phyloP scores from a whole-genome alignment of 768 basidiomycete species.

The Rubroboletus satanas region DNA sequence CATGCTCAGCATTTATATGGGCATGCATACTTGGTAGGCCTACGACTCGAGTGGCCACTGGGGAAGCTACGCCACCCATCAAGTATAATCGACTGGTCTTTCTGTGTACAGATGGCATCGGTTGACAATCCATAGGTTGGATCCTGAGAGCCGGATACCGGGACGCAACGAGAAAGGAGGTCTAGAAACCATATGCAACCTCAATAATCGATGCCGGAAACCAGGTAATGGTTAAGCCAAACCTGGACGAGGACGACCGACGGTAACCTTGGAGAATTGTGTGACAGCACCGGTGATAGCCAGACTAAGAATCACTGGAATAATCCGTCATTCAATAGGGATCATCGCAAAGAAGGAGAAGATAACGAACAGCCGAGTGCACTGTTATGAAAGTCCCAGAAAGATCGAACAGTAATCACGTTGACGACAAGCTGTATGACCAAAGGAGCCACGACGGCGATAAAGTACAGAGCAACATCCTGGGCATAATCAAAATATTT shows the following conservation, averaged over 20 bases:
- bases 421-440: slow-evolving; percentile 68
- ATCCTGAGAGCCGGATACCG: slow-evolving; percentile 58
- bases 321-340: neutral
- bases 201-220: neutral
- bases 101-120: slow-evolving; percentile 77
- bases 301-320: slow-evolving; percentile 65
- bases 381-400: slow-evolving; percentile 87
- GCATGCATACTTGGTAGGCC: slow-evolving; percentile 22
- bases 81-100: slow-evolving; percentile 49
- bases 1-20: neutral
- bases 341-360: slow-evolving; percentile 28
- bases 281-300: slow-evolving; percentile 78
- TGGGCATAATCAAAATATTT: slow-evolving; percentile 17
- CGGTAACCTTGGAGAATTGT: slow-evolving; percentile 79
- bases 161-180: slow-evolving; percentile 52
- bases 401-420: slow-evolving; percentile 66
- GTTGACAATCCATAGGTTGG: slow-evolving; percentile 69
- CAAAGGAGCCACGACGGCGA: slow-evolving; percentile 63
- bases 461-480: slow-evolving; percentile 49
- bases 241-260: slow-evolving; percentile 90
- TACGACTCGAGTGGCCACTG: slow-evolving; percentile 87
- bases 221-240: neutral
- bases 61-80: slow-evolving; percentile 94
- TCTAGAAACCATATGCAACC: slow-evolving; percentile 12
- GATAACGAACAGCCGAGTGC: slow-evolving; percentile 39